Evolutionary conservation across 176 grass and related monocot species (phyloP), one percentile per base, ranked within the genome.

Genomic region (Triticum monococcum): DNA sequence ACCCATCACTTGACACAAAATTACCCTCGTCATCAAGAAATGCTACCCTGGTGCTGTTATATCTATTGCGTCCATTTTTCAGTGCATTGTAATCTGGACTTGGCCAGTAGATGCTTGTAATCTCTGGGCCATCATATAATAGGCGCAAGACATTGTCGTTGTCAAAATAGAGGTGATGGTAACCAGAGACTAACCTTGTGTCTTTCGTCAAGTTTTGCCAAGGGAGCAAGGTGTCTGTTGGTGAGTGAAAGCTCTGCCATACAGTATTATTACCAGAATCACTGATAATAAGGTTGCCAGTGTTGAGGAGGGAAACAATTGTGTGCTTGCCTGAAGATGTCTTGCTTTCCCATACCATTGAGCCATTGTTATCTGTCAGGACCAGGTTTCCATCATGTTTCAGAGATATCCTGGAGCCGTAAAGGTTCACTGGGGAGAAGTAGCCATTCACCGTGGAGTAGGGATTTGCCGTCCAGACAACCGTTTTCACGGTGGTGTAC

Each of bases 41-140:
- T 59, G 89, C 86, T 41, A 75, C 13, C 36, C 86, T 91, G 40
- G 73, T 91, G 69, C 86, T 89, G 79, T 94, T 94, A 46, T 77
- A 94, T 67, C 81, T 84, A 36, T 64, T 89, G 38, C 87, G 88
- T 8, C 86, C 83, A 68, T 86, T 86, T 66, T 1, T 20, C 4
- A 20, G 23, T 2, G 67, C 65, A 16, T 60, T 81, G 45, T 78
- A 83, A 70, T 76, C 79, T 3, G 86, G 89, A 83, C 77, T 81
- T 71, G 89, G 92, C 89, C 89, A 94, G 46, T 94, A 94, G 57
- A 91, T 91, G 89, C 89, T 91, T 59, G 89, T 88, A 23, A 91
- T 85, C 66, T 83, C 89, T 48, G 75, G 92, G 8, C 89, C 86
- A 4, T 89, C 79, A 11, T 91, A 94, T 18, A 86, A 68, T 2